Evolutionary conservation across 1,284 basidiomycete genomes (phyloP).

Genomic region (Macrocybe sp.): DNA sequence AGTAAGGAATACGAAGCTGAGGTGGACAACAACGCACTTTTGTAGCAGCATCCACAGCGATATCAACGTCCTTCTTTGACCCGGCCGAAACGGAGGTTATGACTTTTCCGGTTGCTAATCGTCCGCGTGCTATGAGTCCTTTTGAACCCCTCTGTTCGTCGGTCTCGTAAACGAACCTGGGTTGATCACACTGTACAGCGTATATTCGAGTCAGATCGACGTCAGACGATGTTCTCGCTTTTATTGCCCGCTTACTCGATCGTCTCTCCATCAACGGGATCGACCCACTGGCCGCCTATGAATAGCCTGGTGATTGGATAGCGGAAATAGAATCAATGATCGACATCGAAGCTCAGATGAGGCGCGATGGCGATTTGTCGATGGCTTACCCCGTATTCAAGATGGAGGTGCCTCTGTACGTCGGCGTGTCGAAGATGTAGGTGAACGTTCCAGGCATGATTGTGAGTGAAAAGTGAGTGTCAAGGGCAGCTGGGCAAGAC

Average conservation of each 20-base stretch:
- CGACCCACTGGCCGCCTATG: conserved; percentile 18
- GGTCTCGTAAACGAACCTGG: conserved; percentile 7
- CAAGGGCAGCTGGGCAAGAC: too few species aligned
- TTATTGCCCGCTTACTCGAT: conserved; percentile 14
- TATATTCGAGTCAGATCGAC: background rate
- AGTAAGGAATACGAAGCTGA: background rate
- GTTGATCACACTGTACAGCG: conserved; percentile 10
- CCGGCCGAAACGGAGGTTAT: conserved; percentile 59
- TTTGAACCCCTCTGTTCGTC: too few species aligned
- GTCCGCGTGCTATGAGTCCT: background rate
- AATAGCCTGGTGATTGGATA: conserved; percentile 10
- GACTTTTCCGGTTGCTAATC: conserved; percentile 54
- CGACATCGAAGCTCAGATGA: background rate
- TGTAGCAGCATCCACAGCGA: conserved; percentile 68
- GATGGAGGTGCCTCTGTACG: conserved; percentile 17
- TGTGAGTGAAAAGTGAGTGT: background rate
- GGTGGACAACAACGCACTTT: conserved; percentile 29
- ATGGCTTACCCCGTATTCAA: conserved; percentile 16
- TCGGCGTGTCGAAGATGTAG: conserved; percentile 18
- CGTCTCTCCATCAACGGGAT: conserved; percentile 13
- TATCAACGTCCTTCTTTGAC: conserved; percentile 62
- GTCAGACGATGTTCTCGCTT: too few species aligned
- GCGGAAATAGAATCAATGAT: background rate
- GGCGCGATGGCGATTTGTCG: too few species aligned
- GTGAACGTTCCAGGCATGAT: conserved; percentile 17